Conservation (phyloP, 345 rosid genomes). For the Mangifera indica region DNA sequence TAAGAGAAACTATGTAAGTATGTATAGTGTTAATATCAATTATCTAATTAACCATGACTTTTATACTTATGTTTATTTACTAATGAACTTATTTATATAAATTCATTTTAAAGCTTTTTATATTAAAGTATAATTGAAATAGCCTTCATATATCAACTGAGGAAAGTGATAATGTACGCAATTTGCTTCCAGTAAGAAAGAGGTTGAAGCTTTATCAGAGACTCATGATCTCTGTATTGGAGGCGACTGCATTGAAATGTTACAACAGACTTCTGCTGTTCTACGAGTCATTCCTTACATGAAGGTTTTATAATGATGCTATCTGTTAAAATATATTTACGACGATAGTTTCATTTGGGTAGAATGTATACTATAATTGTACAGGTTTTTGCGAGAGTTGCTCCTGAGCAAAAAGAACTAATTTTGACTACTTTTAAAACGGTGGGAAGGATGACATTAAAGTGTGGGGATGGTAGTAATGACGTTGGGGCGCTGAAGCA, state of each 20-base stretch:
- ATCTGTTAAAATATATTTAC: constrained; percentile 10
- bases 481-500: constrained; percentile 99
- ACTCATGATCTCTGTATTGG: constrained; percentile 93
- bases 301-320: constrained; percentile 50
- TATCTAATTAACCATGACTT: too few relatives aligned
- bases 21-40: too few relatives aligned
- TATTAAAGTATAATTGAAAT: background rate
- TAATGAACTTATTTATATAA: too few relatives aligned
- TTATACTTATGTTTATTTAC: too few relatives aligned
- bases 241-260: constrained; percentile 95
- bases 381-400: constrained; percentile 99
- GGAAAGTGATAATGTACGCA: constrained; percentile 17
- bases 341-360: constrained; percentile 14
- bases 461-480: constrained; percentile 99
- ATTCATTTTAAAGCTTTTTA: background rate
- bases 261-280: constrained; percentile 75
- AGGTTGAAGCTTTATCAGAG: constrained; percentile 69
- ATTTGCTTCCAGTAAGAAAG: constrained; percentile 60
- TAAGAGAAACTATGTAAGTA: too few relatives aligned
- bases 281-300: constrained; percentile 81
- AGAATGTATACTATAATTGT: constrained; percentile 8
- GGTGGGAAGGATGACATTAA: constrained; percentile 85
- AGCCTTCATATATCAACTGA: constrained; percentile 14
- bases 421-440: constrained; percentile 88
- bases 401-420: constrained; percentile 97